These are phyloP conservation scores for Naumovozyma baii DNA, from an alignment of 805 yeast species.

Conservation along the genomic window DNA sequence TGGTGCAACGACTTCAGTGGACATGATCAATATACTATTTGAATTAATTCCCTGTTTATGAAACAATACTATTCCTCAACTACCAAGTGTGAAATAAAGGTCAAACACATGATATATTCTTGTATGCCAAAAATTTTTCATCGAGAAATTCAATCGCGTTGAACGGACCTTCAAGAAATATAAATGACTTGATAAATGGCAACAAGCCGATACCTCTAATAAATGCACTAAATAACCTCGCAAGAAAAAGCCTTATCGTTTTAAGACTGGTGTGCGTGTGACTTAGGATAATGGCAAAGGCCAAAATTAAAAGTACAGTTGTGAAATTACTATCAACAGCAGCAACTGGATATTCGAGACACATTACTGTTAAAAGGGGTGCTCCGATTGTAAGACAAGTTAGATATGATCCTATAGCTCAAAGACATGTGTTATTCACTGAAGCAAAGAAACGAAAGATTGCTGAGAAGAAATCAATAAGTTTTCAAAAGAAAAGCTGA, in stretches of 20 bases:
- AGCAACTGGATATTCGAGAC: slow-evolving; percentile 77
- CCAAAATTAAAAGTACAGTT: slow-evolving; percentile 70
- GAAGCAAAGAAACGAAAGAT: slow-evolving; percentile 84
- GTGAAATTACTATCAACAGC: slow-evolving; percentile 84
- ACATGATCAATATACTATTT: too few relatives aligned
- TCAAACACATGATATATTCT: neutral
- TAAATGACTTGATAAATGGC: neutral
- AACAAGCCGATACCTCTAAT: too few relatives aligned
- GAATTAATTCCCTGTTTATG: neutral
- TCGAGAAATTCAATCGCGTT: neutral
- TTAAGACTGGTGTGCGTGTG: neutral
- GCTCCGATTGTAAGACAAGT: slow-evolving; percentile 72
- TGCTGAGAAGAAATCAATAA: slow-evolving; percentile 41
- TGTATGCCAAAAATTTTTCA: neutral
- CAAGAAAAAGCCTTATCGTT: too few relatives aligned
- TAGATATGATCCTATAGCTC: slow-evolving; percentile 78
- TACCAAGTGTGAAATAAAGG: too few relatives aligned
- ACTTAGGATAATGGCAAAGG: slow-evolving; percentile 32
- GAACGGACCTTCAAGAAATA: neutral
- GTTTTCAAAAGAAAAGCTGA: slow-evolving; percentile 34
- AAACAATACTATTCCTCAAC: too few relatives aligned
- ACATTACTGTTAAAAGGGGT: slow-evolving; percentile 72
- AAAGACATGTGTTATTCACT: slow-evolving; percentile 82
- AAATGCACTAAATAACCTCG: too few relatives aligned
- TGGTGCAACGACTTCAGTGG: slow-evolving; percentile 56